Base-by-base conservation (phyloP, 192 early-diverging fungal species). In the Backusella tarrabulga region DNA sequence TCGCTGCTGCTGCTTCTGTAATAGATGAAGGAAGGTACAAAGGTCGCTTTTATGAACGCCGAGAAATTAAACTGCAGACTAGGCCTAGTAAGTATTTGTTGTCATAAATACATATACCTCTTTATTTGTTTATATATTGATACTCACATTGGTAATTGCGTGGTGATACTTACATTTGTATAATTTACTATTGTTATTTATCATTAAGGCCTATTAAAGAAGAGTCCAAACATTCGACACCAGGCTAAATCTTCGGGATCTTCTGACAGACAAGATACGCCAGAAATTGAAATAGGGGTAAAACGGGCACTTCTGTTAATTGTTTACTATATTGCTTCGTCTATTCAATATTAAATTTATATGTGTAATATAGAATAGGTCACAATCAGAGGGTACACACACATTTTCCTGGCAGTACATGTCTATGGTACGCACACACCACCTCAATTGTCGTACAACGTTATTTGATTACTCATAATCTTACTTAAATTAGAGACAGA, bases 401-500 rank as follows among this genome's bases (percentile, higher is more conserved):
- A 26, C 70, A 21, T 76, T 76, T 50, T 76, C 75, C 42, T 76
- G 67, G 40, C 75, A 76, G 52, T 76, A 76, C 41, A 35, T 69
- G n/a, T 76, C 75, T 15, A 76, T 76, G 75, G 75, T 76, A 76
- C 67, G 17, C 35, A 68, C 23, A 74, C 26, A 60, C 54, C 54
- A 60, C 54, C 23, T 60, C 54, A 23, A 11, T 60, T 60, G 12
- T 60, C 23, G n/a, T 60, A 50, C 46, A 50, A 50, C 46, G 5
- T 4, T 60, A 23, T 60, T 60, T 60, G 7, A 23, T 23, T 60
- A 11, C 54, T 60, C 23, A 9, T 60, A 11, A 23, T 60, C 11
- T 60, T 60, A 23, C 36, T 35, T 38, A 36, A 23, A 34, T 36
- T 56, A 76, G 84, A 83, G 83, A 78, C 76, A 84, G 54, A 80